These are phyloP conservation scores for Aspergillus sp. DNA, from an alignment of 2,329 filamentous ascomycete species.

Conservation along the genomic window DNA sequence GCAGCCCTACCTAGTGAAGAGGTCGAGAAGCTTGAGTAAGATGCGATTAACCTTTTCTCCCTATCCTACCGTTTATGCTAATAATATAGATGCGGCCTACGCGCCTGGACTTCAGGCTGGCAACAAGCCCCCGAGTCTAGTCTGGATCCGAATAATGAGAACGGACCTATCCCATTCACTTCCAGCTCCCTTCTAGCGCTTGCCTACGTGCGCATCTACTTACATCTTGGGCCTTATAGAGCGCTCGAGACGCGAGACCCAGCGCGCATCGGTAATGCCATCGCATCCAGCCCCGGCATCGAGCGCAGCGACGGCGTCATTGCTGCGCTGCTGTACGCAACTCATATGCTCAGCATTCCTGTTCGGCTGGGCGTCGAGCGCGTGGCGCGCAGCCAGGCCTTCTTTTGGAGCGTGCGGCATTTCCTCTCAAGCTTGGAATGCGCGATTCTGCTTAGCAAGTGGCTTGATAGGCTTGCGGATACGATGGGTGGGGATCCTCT, in stretches of 20 bases:
- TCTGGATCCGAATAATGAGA: conserved; percentile 34
- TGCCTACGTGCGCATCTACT: conserved; percentile 33
- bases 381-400: conserved; percentile 36
- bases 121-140: conserved; percentile 37
- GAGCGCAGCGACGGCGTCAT: conserved; percentile 61
- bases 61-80: background rate
- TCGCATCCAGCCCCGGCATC: conserved; percentile 59
- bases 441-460: conserved; percentile 45
- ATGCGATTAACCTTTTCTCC: background rate
- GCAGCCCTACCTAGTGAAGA: conserved; percentile 33
- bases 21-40: conserved; percentile 35
- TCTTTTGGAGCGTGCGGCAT: conserved; percentile 40
- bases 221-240: conserved; percentile 59
- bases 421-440: conserved; percentile 38
- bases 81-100: conserved; percentile 29
- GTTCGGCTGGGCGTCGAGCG: conserved; percentile 38
- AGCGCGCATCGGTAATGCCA: conserved; percentile 59
- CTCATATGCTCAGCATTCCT: conserved; percentile 65
- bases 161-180: conserved; percentile 35
- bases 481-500: conserved; percentile 13
- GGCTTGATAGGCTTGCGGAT: conserved; percentile 40
- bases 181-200: conserved; percentile 32
- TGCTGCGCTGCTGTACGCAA: conserved; percentile 65
- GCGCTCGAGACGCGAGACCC: conserved; percentile 66
- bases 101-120: conserved; percentile 37